These are phyloP conservation scores for Nicotiana benthamiana DNA, from an alignment of 257 asterid species.

Conservation along the genomic window DNA sequence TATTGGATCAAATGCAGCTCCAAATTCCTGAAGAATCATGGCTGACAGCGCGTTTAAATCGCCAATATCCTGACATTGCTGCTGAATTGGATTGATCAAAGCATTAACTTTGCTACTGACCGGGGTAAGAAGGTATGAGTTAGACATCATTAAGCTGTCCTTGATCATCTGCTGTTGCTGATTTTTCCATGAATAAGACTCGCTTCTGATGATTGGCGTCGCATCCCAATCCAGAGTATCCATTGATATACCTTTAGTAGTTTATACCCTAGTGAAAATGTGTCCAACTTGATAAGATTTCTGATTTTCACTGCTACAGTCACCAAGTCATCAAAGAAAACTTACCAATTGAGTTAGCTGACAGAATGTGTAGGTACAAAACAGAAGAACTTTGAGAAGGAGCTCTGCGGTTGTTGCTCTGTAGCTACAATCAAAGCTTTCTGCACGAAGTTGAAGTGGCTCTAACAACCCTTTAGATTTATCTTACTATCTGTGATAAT, in stretches of 20 bases:
- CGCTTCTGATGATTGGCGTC: neutral
- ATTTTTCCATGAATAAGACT: neutral
- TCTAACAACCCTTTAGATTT: conserved; percentile 30
- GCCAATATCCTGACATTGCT: neutral
- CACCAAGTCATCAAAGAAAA: neutral
- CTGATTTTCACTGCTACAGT: neutral
- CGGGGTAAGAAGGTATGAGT: neutral
- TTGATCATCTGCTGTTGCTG: neutral
- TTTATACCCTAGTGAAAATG: too few relatives aligned
- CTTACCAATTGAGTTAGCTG: neutral
- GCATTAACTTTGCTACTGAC: neutral
- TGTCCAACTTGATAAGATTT: neutral
- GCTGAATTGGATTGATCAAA: neutral
- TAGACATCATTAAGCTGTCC: neutral
- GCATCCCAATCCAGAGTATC: conserved; percentile 40
- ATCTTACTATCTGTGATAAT: conserved; percentile 18
- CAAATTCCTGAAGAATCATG: neutral
- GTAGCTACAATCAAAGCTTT: neutral
- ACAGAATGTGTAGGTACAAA: neutral
- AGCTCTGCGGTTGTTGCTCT: neutral
- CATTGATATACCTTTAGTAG: neutral
- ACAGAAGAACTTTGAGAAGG: neutral
- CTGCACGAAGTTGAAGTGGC: conserved; percentile 2
- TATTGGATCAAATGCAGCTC: conserved; percentile 17
- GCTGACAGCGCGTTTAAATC: neutral